These are phyloP conservation scores for Mucor saturninus DNA, from an alignment of 371 early-diverging fungal genomes.

Conservation along the genomic window DNA sequence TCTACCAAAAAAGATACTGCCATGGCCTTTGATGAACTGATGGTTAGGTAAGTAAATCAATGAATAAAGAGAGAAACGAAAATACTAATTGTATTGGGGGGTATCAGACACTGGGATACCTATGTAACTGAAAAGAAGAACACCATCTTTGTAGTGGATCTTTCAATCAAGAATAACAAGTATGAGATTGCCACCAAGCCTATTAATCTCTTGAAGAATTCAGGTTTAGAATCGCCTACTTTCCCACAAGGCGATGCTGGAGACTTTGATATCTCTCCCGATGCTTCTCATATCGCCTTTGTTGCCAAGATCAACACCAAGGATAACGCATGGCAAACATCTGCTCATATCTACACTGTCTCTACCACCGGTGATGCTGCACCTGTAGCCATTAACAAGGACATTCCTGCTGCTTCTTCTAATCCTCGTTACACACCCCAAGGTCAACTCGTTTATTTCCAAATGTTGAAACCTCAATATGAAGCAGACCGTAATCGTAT, in stretches of 20 bases:
- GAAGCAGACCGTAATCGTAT: constrained; percentile 83
- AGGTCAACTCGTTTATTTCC: constrained; percentile 76
- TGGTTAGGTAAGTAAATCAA: constrained; percentile 51
- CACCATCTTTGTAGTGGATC: constrained; percentile 59
- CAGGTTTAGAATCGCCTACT: constrained; percentile 59
- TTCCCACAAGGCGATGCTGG: constrained; percentile 65
- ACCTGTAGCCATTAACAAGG: constrained; percentile 58
- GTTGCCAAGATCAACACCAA: constrained; percentile 65
- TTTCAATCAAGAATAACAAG: constrained; percentile 33
- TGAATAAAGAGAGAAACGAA: neutral
- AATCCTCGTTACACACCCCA: constrained; percentile 68
- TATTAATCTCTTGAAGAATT: constrained; percentile 54
- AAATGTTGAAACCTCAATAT: constrained; percentile 74
- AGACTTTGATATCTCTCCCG: constrained; percentile 67
- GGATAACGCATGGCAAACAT: constrained; percentile 81
- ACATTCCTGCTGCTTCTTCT: constrained; percentile 67
- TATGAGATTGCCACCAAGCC: constrained; percentile 41
- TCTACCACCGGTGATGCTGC: constrained; percentile 48
- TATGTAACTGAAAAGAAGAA: constrained; percentile 58
- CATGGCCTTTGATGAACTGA: constrained; percentile 63
- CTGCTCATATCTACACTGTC: constrained; percentile 72
- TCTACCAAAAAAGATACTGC: constrained; percentile 56
- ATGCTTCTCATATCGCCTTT: constrained; percentile 74
- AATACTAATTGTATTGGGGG: neutral
- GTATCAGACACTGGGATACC: constrained; percentile 73